A percentile compares a stretch with the other conserved stretches of the same genome.
These are phyloP conservation scores for Pleurotus djamor DNA, from an alignment of 768 basidiomycete genomes.

Conservation along the genomic window DNA sequence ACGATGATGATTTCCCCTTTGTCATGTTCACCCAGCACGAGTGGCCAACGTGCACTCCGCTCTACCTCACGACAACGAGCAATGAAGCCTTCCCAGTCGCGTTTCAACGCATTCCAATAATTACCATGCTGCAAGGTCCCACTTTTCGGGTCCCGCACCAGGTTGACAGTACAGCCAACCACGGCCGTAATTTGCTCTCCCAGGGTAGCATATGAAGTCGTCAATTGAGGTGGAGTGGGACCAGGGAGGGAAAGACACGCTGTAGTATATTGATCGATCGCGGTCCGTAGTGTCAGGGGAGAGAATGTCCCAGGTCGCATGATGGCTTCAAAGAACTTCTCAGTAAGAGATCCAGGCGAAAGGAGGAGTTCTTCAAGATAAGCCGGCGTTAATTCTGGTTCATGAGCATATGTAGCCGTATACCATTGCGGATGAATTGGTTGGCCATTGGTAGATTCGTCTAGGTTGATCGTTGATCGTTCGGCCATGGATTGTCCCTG, in stretches of 20 bases:
- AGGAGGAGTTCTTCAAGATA: constrained; percentile 84
- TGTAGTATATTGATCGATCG: constrained; percentile 80
- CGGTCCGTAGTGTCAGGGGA: constrained; percentile 72
- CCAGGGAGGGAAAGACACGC: constrained; percentile 67
- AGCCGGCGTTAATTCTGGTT: constrained; percentile 78
- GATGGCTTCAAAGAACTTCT: constrained; percentile 79
- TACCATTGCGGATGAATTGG: constrained; percentile 44
- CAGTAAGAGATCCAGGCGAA: constrained; percentile 66
- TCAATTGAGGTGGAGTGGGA: constrained; percentile 52
- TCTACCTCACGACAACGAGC: constrained; percentile 91
- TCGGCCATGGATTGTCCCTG: constrained; percentile 76
- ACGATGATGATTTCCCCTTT: constrained; percentile 54
- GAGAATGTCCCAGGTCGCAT: constrained; percentile 91
- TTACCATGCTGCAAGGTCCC: constrained; percentile 76
- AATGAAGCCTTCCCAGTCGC: constrained; percentile 96
- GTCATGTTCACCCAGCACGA: constrained; percentile 52
- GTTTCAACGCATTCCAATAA: constrained; percentile 82
- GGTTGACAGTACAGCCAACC: constrained; percentile 81
- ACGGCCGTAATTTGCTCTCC: constrained; percentile 78
- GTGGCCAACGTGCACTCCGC: constrained; percentile 79
- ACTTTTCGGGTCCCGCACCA: constrained; percentile 72
- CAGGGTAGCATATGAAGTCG: constrained; percentile 60
- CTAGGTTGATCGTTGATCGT: constrained; percentile 44
- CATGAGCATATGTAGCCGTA: constrained; percentile 58
- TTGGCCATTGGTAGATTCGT: constrained; percentile 26